Evolutionary conservation across 768 basidiomycete species (phyloP).

Genomic region (Tylopilus cervinicoccineus): DNA sequence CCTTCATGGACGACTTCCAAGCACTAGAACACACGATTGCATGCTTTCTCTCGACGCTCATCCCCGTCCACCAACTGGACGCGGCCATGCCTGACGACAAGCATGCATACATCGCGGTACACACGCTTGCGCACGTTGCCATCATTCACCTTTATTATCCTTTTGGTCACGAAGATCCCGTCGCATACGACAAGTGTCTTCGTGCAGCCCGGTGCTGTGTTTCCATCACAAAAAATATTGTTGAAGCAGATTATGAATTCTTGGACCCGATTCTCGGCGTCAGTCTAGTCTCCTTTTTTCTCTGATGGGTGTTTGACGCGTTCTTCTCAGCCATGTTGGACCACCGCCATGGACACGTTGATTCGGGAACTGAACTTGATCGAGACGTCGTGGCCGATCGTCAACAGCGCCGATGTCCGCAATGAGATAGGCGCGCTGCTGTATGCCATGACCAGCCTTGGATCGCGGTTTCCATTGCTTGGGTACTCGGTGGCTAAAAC

Average conservation of each 20-base stretch:
- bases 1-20: slow-evolving; percentile 55
- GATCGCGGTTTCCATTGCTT: slow-evolving; percentile 57
- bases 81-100: slow-evolving; percentile 53
- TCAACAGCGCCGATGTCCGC: slow-evolving; percentile 54
- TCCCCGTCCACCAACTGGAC: slow-evolving; percentile 63
- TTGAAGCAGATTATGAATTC: slow-evolving; percentile 62
- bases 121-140: slow-evolving; percentile 65
- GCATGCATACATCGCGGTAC: slow-evolving; percentile 52
- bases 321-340: slow-evolving; percentile 62
- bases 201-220: slow-evolving; percentile 59
- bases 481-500: slow-evolving; percentile 29
- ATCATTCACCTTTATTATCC: slow-evolving; percentile 62
- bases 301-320: slow-evolving; percentile 4
- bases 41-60: slow-evolving; percentile 59
- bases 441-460: slow-evolving; percentile 61
- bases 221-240: slow-evolving; percentile 56
- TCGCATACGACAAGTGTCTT: slow-evolving; percentile 64
- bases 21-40: slow-evolving; percentile 60
- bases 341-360: slow-evolving; percentile 60
- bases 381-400: slow-evolving; percentile 60
- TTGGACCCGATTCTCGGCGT: slow-evolving; percentile 80
- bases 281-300: slow-evolving; percentile 27
- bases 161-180: slow-evolving; percentile 55
- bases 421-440: slow-evolving; percentile 58
- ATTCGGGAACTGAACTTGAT: slow-evolving; percentile 62